Conservation (phyloP, 768 basidiomycete genomes). For the Phylloporus sp. region DNA sequence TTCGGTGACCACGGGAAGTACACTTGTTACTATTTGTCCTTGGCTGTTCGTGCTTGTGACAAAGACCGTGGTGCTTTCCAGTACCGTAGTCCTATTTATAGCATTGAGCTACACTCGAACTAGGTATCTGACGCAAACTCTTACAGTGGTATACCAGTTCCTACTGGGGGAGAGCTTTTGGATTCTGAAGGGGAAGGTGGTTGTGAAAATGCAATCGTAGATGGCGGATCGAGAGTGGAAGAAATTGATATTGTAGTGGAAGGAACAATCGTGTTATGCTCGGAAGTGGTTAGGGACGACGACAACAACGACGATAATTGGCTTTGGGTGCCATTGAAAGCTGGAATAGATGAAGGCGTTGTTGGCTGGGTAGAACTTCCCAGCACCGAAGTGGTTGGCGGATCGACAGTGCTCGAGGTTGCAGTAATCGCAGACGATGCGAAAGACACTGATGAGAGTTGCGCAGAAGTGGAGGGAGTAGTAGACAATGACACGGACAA, state of each 20-base stretch:
- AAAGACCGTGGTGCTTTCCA: slow-evolving; percentile 47
- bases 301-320: slow-evolving; percentile 13
- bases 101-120: slow-evolving; percentile 9
- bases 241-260: slow-evolving; percentile 15
- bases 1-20: slow-evolving; percentile 57
- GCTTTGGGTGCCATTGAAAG: slow-evolving; percentile 4
- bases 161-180: slow-evolving; percentile 3
- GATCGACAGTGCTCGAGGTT: slow-evolving; percentile 14
- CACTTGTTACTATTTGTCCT: slow-evolving; percentile 46
- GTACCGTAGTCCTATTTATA: slow-evolving; percentile 44
- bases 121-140: slow-evolving; percentile 16
- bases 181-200: slow-evolving; percentile 4
- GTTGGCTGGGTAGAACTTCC: slow-evolving; percentile 21
- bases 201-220: slow-evolving; percentile 7
- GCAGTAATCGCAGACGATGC: slow-evolving; percentile 14
- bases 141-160: slow-evolving; percentile 20
- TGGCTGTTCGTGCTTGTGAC: slow-evolving; percentile 57
- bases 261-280: slow-evolving; percentile 3
- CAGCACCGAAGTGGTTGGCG: slow-evolving; percentile 17
- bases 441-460: slow-evolving; percentile 4
- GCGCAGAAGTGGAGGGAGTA: slow-evolving; percentile 7
- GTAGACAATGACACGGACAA: slow-evolving; percentile 8
- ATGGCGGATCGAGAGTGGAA: slow-evolving; percentile 13
- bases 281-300: slow-evolving; percentile 7
- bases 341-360: slow-evolving; percentile 14